Base-by-base conservation (phyloP, 441 rosid genomes). In the Lepidium campestre region DNA sequence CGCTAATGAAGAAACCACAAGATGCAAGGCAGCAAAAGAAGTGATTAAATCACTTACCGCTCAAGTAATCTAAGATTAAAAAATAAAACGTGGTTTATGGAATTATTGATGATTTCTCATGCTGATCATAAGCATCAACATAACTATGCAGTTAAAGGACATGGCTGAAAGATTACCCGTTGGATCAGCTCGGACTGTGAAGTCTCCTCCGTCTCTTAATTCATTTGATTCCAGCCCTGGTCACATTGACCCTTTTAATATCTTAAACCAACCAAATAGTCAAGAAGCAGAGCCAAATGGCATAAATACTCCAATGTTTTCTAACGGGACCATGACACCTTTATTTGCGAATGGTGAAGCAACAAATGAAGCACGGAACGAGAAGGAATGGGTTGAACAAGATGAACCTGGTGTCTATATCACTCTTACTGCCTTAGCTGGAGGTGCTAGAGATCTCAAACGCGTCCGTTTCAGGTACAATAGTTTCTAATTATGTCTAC, bases 21-120 rank as follows among this genome's bases (percentile, higher is more conserved):
- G 89, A 81, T 91, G 97, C 86, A 89, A 89, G 71, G 97, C 96
- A 55, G 99, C 97, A 55, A 89, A 89, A 77, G 99, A 94, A 84
- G 99, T 94, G 61, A 94, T 94, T 82, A 94, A 88, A 82, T 87
- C 96, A 5, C 88, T 93, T 47, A 90, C 97, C 41, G 92, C 91
- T 74, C 93, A 91, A 79, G 96, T 93, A 89, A 62, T 52, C 12
- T 13, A 25, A 48, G 5, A n/a, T 23, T 23, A 10, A 25, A 41
- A 29, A 14, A 29, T 22, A 12, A 27, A 8, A 18, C 46, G 31
- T 40, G 45, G n/a, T 31, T 49, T 50, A 48, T 49, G 27, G 36
- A 17, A 13, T 57, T 37, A 53, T 35, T 8, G 10, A 14, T 58
- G 9, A 50, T 23, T 31, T 52, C 10, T 36, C 53, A 12, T 47